Conservation (phyloP, 2,329 filamentous ascomycete species). For the Beauveria medogensis region DNA sequence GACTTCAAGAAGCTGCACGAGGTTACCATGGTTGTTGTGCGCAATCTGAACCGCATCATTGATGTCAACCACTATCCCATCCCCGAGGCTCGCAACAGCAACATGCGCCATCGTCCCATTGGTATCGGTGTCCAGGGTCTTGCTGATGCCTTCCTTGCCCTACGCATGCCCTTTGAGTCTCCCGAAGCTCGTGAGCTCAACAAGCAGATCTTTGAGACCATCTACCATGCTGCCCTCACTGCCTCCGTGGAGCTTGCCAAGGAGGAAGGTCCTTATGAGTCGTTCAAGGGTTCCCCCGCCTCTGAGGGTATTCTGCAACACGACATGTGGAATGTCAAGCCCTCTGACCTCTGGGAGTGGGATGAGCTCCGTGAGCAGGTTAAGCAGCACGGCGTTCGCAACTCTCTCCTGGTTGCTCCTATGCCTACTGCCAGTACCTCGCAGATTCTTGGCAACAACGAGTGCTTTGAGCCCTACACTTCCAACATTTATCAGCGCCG, state of each 20-base stretch:
- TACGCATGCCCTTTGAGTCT: slow-evolving; percentile 95
- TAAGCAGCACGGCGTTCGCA: slow-evolving; percentile 86
- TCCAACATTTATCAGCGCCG: slow-evolving; percentile 99
- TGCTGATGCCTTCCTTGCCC: slow-evolving; percentile 93
- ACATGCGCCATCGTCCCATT: slow-evolving; percentile 93
- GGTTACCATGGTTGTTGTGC: slow-evolving; percentile 83
- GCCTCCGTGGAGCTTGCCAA: slow-evolving; percentile 82
- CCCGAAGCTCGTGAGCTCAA: slow-evolving; percentile 89
- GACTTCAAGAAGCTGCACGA: slow-evolving; percentile 97
- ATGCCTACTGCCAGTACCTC: slow-evolving; percentile 98
- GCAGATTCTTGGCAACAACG: slow-evolving; percentile 97
- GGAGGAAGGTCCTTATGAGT: slow-evolving; percentile 74
- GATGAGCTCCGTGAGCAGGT: slow-evolving; percentile 80
- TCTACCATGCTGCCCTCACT: slow-evolving; percentile 92
- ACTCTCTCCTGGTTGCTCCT: slow-evolving; percentile 88
- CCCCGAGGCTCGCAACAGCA: slow-evolving; percentile 84
- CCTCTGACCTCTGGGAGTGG: slow-evolving; percentile 96
- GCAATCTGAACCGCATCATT: slow-evolving; percentile 96
- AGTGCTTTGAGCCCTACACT: slow-evolving; percentile 99
- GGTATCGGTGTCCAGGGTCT: slow-evolving; percentile 96
- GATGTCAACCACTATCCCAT: slow-evolving; percentile 99
- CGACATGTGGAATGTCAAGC: slow-evolving; percentile 96
- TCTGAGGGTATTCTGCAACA: slow-evolving; percentile 96
- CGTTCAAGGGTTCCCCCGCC: slow-evolving; percentile 87
- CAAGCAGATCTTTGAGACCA: slow-evolving; percentile 98